Evolutionary conservation across 352 stramenopile genomes (phyloP).

Genomic region (Phytophthora cajani): DNA sequence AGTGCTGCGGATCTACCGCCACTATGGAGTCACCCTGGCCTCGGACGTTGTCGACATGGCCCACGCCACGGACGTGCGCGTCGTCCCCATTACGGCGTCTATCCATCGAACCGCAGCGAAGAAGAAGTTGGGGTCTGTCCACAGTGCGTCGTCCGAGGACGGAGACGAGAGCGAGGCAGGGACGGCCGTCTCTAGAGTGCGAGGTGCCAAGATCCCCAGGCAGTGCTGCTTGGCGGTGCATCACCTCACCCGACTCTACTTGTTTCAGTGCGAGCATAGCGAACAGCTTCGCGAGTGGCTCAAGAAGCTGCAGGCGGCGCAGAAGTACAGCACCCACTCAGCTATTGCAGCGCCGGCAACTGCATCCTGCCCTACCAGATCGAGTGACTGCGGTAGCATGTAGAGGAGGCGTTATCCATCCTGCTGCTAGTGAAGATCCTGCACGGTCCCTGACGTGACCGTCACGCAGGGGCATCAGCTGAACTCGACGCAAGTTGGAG

Average conservation of each 20-base stretch:
- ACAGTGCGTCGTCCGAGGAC: neutral
- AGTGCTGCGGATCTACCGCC: slow-evolving; percentile 70
- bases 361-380: neutral
- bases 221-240: slow-evolving; percentile 25
- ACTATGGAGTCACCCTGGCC: slow-evolving; percentile 73
- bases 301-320: slow-evolving; percentile 67
- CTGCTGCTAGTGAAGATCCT: neutral
- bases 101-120: slow-evolving; percentile 2
- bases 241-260: slow-evolving; percentile 29
- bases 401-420: neutral
- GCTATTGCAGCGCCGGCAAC: neutral
- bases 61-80: slow-evolving; percentile 48
- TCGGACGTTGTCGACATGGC: slow-evolving; percentile 68
- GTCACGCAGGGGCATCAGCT: neutral
- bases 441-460: neutral
- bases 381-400: neutral
- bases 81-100: slow-evolving; percentile 18
- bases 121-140: neutral
- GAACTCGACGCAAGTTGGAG: neutral
- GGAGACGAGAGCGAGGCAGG: slow-evolving; percentile 2
- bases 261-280: slow-evolving; percentile 65
- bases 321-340: slow-evolving; percentile 18
- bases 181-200: neutral
- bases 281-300: slow-evolving; percentile 57
- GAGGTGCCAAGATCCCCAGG: neutral